Percentiles rank a stretch among this genome's conserved stretches.
phyloP scores from a whole-genome alignment of 2,329 filamentous ascomycete genomes.

The Huntiella moniliformis region DNA sequence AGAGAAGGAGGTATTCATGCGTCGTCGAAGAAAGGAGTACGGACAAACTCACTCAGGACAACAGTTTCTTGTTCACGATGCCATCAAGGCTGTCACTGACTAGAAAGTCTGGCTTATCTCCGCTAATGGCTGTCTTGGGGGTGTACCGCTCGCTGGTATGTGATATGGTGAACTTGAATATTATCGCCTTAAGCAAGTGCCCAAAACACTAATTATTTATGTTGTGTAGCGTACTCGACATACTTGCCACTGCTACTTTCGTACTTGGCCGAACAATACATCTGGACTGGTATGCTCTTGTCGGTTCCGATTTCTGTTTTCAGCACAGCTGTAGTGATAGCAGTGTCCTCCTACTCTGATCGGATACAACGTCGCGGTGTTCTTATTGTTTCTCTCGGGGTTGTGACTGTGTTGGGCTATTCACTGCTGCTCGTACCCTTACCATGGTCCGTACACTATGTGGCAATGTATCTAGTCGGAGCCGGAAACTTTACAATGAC shows the following conservation, averaged over 20 bases:
- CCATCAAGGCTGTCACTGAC: not conserved
- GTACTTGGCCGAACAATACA: not conserved
- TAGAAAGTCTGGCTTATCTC: conserved; percentile 6
- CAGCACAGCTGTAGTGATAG: not conserved
- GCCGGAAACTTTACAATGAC: not conserved
- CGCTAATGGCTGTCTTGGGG: not conserved
- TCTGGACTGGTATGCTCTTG: not conserved
- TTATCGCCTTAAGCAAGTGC: too few relatives aligned
- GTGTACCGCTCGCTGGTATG: not conserved
- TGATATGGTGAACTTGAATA: not conserved
- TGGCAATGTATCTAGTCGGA: not conserved
- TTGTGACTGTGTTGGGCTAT: not conserved
- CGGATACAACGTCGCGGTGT: conserved; percentile 1
- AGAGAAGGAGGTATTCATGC: not conserved
- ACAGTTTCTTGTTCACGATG: not conserved
- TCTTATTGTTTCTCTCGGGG: not conserved
- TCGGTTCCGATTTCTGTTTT: not conserved
- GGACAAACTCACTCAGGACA: not conserved
- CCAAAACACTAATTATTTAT: too few relatives aligned
- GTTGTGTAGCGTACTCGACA: not conserved
- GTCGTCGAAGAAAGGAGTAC: conserved; percentile 1
- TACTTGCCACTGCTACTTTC: not conserved
- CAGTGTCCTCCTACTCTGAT: not conserved
- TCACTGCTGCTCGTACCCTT: not conserved
- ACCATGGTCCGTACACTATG: not conserved